These are phyloP conservation scores for Warburgia ugandensis DNA, from an alignment of 164 flowering plant species.

Conservation along the genomic window DNA sequence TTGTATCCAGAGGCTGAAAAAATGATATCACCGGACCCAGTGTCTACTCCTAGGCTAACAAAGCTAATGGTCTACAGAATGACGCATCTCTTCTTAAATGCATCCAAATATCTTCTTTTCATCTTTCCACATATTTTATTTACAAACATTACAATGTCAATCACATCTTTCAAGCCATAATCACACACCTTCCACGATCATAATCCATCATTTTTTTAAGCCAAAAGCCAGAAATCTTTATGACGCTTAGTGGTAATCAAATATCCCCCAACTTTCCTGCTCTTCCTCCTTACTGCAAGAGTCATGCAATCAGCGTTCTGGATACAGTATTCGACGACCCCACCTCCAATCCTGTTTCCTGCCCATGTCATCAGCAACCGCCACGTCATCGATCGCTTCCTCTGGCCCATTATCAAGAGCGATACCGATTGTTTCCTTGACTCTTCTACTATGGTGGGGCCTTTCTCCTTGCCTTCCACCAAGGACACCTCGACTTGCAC, in stretches of 20 bases:
- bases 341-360: conserved; percentile 23
- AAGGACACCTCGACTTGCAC: conserved; percentile 48
- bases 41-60: too few relatives aligned
- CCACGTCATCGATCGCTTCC: conserved; percentile 59
- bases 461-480: conserved; percentile 73
- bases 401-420: conserved; percentile 69
- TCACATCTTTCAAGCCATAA: too few relatives aligned
- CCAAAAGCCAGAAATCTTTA: conserved; percentile 79
- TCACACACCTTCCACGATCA: too few relatives aligned
- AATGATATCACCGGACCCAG: too few relatives aligned
- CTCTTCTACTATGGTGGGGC: conserved; percentile 60
- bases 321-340: conserved; percentile 69
- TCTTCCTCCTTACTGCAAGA: conserved; percentile 65
- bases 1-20: too few relatives aligned
- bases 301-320: conserved; percentile 69
- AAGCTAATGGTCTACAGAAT: too few relatives aligned
- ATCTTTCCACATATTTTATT: too few relatives aligned
- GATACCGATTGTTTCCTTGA: conserved; percentile 56
- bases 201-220: too few relatives aligned
- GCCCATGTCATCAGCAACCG: conserved; percentile 63
- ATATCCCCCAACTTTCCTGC: conserved; percentile 60
- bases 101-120: too few relatives aligned
- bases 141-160: too few relatives aligned
- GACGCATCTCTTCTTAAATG: too few relatives aligned
- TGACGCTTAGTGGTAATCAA: conserved; percentile 67